Conservation (phyloP, 306 rosid species). For the Erythrophleum fordii region DNA sequence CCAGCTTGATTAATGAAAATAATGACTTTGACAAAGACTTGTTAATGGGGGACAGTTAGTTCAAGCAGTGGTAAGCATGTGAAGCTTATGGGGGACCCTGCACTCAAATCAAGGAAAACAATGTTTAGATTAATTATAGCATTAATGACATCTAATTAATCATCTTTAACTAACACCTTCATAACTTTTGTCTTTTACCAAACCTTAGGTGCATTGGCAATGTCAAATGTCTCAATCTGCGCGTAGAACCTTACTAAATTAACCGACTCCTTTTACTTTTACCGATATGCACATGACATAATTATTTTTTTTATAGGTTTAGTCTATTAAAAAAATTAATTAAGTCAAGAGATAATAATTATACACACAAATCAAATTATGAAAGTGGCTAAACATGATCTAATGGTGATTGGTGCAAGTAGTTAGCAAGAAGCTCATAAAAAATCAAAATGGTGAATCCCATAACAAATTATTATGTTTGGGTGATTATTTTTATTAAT, state of each 20-base stretch:
- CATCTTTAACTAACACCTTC: constrained; percentile 35
- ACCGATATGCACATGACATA: background rate
- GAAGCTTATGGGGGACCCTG: constrained; percentile 48
- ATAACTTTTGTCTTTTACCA: constrained; percentile 26
- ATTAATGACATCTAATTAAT: constrained; percentile 29
- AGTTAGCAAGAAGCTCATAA: background rate
- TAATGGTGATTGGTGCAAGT: background rate
- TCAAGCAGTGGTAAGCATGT: constrained; percentile 34
- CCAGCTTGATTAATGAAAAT: background rate
- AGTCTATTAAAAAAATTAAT: background rate
- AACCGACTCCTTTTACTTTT: constrained; percentile 30
- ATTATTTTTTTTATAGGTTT: background rate
- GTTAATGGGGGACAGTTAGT: constrained; percentile 25
- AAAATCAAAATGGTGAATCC: background rate
- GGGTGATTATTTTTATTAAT: no score
- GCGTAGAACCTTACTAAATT: constrained; percentile 24
- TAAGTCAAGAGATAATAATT: background rate
- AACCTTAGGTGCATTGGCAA: constrained; percentile 48
- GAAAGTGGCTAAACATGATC: background rate
- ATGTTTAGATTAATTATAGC: background rate
- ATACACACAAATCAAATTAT: background rate
- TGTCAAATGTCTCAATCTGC: constrained; percentile 40
- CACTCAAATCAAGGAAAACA: constrained; percentile 42
- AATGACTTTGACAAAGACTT: background rate
- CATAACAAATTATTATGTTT: no score